Conservation (phyloP, 495 filamentous ascomycete genomes). For the Gamarada debralockiae region DNA sequence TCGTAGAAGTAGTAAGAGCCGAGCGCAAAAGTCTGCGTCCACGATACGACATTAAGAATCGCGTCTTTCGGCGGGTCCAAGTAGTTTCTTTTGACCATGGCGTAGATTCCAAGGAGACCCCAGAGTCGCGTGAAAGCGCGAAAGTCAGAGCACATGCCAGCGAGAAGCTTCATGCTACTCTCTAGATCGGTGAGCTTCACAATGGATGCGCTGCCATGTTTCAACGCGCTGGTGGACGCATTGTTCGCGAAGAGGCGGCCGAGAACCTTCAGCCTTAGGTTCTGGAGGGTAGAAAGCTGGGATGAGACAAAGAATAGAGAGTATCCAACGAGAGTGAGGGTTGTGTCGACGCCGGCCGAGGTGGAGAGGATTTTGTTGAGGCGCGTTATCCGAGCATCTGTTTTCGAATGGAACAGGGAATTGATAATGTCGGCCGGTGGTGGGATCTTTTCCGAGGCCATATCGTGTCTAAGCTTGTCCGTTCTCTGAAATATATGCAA, state of each 20-base stretch:
- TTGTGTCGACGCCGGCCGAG: constrained; percentile 53
- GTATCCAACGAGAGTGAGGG: constrained; percentile 60
- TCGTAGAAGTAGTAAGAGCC: constrained; percentile 70
- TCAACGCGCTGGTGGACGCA: neutral
- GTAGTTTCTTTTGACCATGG: constrained; percentile 49
- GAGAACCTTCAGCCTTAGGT: neutral
- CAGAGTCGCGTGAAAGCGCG: constrained; percentile 72
- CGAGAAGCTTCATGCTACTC: constrained; percentile 38
- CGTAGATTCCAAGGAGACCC: constrained; percentile 72
- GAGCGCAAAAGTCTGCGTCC: constrained; percentile 57
- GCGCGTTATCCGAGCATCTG: constrained; percentile 47
- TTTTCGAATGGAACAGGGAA: constrained; percentile 9
- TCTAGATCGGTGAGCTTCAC: constrained; percentile 31
- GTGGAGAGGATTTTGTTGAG: constrained; percentile 51
- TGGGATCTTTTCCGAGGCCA: constrained; percentile 1
- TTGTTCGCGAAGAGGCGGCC: neutral
- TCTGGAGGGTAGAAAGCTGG: constrained; percentile 23
- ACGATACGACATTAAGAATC: constrained; percentile 50
- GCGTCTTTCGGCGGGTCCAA: constrained; percentile 3
- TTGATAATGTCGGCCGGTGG: neutral
- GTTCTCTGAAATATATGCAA: too few species aligned
- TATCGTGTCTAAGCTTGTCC: too few species aligned
- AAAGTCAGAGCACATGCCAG: constrained; percentile 51
- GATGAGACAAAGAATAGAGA: constrained; percentile 44
- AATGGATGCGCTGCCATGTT: constrained; percentile 33